A percentile compares a stretch with the other conserved stretches of the same genome.
Conservation (phyloP, 2,329 filamentous ascomycete species). For the Claviceps sorghi region DNA sequence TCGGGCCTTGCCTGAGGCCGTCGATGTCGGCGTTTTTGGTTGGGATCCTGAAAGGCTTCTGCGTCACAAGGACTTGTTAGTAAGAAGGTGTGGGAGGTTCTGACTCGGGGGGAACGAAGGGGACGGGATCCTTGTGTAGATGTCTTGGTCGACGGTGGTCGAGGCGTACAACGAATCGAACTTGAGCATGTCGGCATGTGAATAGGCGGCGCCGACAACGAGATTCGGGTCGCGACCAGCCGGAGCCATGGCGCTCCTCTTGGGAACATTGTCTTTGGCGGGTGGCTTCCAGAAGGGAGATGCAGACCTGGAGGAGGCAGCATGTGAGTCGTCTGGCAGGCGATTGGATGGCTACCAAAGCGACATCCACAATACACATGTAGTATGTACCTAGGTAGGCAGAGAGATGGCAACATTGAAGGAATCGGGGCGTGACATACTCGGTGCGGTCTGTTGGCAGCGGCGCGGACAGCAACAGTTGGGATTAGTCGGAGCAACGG, state of each 20-base stretch:
- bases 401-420: background rate
- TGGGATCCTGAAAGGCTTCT: slow-evolving; percentile 48
- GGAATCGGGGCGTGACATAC: slow-evolving; percentile 28
- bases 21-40: slow-evolving; percentile 63
- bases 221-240: slow-evolving; percentile 46
- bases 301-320: slow-evolving; percentile 42
- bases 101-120: background rate
- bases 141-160: background rate
- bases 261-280: slow-evolving; percentile 36
- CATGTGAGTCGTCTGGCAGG: slow-evolving; percentile 10
- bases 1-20: slow-evolving; percentile 34
- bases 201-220: slow-evolving; percentile 89
- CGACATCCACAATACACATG: background rate
- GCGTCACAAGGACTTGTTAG: background rate
- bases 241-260: slow-evolving; percentile 28
- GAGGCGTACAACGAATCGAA: slow-evolving; percentile 58
- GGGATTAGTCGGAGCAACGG: background rate
- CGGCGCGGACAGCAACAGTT: slow-evolving; percentile 2
- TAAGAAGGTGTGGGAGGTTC: background rate
- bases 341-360: slow-evolving; percentile 8
- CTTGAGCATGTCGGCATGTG: slow-evolving; percentile 87
- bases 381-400: background rate
- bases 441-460: slow-evolving; percentile 41
- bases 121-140: too few species aligned
- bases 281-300: slow-evolving; percentile 78